phyloP scores from a whole-genome alignment of 2,329 filamentous ascomycete species.

The Botrytis aclada region DNA sequence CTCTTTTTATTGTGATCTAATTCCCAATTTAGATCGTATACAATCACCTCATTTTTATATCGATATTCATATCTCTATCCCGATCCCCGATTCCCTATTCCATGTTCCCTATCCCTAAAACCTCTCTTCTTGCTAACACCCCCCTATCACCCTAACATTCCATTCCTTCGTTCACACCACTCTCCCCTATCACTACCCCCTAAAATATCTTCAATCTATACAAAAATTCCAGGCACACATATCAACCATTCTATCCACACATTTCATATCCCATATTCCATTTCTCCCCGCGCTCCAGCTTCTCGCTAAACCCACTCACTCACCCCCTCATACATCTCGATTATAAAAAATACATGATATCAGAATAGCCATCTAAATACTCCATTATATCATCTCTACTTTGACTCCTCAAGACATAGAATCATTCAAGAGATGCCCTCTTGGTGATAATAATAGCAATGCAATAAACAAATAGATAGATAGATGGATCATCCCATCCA shows the following conservation, averaged over 20 bases:
- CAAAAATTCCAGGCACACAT: neutral
- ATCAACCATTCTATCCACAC: neutral
- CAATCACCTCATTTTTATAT: neutral
- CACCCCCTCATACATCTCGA: no score
- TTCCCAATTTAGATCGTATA: accelerated
- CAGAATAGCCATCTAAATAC: no score
- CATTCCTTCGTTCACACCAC: accelerated
- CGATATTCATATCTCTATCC: neutral
- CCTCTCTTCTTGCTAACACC: neutral
- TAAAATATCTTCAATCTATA: neutral
- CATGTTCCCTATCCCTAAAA: neutral
- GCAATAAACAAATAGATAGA: no score
- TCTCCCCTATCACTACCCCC: accelerated
- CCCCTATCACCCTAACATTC: neutral
- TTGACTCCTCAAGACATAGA: no score
- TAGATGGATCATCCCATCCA: no score
- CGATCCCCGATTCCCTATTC: neutral
- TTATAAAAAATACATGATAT: no score
- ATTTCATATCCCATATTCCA: neutral
- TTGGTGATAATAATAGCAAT: no score
- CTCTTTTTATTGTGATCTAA: neutral
- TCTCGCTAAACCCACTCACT: neutral
- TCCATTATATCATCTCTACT: no score
- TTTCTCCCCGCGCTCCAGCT: accelerated
- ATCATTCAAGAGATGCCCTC: no score